These are phyloP conservation scores for Rhizopogon rudus DNA, from an alignment of 768 basidiomycete genomes.

Conservation along the genomic window DNA sequence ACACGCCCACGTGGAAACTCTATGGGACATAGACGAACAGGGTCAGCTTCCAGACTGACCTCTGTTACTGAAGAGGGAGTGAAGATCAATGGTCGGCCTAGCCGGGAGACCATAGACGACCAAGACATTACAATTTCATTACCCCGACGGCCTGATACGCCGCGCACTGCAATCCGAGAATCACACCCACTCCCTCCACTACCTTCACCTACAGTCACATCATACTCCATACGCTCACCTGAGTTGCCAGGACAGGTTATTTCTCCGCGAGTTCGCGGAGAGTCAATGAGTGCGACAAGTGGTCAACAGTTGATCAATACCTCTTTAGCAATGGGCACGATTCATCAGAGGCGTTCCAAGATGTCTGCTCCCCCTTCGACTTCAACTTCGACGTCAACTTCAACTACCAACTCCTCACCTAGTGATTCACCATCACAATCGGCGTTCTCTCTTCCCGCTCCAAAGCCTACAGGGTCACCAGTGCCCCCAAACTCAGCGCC, in stretches of 20 bases:
- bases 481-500: constrained; percentile 34
- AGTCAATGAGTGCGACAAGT: constrained; percentile 36
- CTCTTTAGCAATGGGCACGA: constrained; percentile 57
- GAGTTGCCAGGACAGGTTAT: constrained; percentile 46
- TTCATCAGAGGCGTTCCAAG: constrained; percentile 64
- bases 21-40: constrained; percentile 48
- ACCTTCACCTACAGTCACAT: constrained; percentile 40
- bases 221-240: constrained; percentile 31
- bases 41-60: constrained; percentile 52
- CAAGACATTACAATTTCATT: constrained; percentile 24
- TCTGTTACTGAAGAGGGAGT: constrained; percentile 59
- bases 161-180: constrained; percentile 40
- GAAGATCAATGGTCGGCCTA: constrained; percentile 29
- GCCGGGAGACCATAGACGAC: constrained; percentile 18
- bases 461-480: constrained; percentile 32
- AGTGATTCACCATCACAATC: constrained; percentile 34
- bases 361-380: constrained; percentile 53
- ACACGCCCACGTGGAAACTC: constrained; percentile 43
- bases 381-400: constrained; percentile 5
- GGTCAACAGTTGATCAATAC: constrained; percentile 49
- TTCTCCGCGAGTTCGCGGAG: constrained; percentile 50
- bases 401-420: constrained; percentile 26
- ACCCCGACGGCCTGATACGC: constrained; percentile 34
- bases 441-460: constrained; percentile 25
- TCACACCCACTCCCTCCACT: constrained; percentile 67